Base-by-base conservation (phyloP, 768 basidiomycete genomes). In the Leccinum broughii region DNA sequence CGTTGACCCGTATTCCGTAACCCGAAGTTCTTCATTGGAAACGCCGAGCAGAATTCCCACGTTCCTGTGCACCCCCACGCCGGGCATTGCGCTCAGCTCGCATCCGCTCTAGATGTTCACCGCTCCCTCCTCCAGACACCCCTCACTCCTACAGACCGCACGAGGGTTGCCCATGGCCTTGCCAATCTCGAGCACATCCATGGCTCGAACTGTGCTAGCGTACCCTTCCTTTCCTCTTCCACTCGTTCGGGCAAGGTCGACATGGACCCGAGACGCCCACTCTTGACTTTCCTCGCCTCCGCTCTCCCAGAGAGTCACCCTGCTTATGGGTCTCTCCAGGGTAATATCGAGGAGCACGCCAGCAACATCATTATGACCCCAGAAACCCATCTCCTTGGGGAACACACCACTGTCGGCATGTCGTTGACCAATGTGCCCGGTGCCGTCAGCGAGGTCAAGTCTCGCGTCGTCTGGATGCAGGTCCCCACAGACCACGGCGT, bases 211-310 rank as follows among this genome's bases (percentile, higher is more conserved):
- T 26, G 26, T 26, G 26, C 26, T 26, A 26, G 26, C 4, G 26
- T 26, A 1, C 26, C 26, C 26, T 26, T 26, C 26, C 26, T 26
- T 26, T 26, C 26, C 26, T 26, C 26, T 26, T 26, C 26, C 26
- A 26, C 26, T 26, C 26, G 26, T 26, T 26, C 26, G 26, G 26
- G 26, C 26, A 63, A 66, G n/a, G 62, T 68, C 17, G 60, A 69
- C 51, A 67, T 68, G 64, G 77, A 81, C 56, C 76, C 80, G 17
- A 68, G 84, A 2, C 75, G 81, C 2, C 85, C 92, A 4, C 83
- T 92, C 13, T 76, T 94, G 26, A 81, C 87, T 60, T 94, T 94
- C 79, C 92, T 94, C 82, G 77, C 86, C 28, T 84, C 85, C 0
- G 92, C 90, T 11, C 89, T 71, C 83, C 30, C 90, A 83, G 28